Evolutionary conservation across 208 protist species (phyloP).

Genomic region (Crithidia sp.): DNA sequence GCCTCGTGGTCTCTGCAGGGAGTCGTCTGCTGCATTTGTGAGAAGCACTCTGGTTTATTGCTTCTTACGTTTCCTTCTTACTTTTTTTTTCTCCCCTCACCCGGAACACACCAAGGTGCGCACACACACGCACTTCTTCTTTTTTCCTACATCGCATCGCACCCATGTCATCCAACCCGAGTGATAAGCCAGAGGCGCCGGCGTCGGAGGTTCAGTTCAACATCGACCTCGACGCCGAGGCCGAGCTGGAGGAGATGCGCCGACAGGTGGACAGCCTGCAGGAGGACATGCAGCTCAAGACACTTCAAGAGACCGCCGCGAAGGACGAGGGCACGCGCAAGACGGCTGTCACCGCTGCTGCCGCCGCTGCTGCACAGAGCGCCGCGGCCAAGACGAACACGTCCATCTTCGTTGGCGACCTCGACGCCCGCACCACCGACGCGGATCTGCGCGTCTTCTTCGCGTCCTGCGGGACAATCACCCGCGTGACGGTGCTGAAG

Average conservation of each 20-base stretch:
- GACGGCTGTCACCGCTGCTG: slow-evolving; percentile 35
- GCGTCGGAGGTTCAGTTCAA: slow-evolving; percentile 49
- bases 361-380: slow-evolving; percentile 9
- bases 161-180: slow-evolving; percentile 33
- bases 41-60: too few relatives aligned
- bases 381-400: slow-evolving; percentile 56
- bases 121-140: neutral
- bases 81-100: neutral
- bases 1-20: too few relatives aligned
- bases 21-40: too few relatives aligned
- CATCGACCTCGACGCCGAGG: slow-evolving; percentile 57
- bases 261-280: slow-evolving; percentile 84
- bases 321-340: slow-evolving; percentile 87
- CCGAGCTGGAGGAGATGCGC: slow-evolving; percentile 81
- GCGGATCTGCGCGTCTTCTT: slow-evolving; percentile 94
- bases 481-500: slow-evolving; percentile 90
- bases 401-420: slow-evolving; percentile 93
- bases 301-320: slow-evolving; percentile 77
- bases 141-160: slow-evolving; percentile 23
- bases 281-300: slow-evolving; percentile 86
- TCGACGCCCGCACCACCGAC: slow-evolving; percentile 88
- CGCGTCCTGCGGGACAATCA: slow-evolving; percentile 84
- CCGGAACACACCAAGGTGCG: neutral
- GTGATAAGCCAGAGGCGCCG: slow-evolving; percentile 29
- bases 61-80: too few relatives aligned